Evolutionary conservation across 768 basidiomycete genomes (phyloP), one percentile per base, ranked within the genome.

Genomic region (Mycena venus): DNA sequence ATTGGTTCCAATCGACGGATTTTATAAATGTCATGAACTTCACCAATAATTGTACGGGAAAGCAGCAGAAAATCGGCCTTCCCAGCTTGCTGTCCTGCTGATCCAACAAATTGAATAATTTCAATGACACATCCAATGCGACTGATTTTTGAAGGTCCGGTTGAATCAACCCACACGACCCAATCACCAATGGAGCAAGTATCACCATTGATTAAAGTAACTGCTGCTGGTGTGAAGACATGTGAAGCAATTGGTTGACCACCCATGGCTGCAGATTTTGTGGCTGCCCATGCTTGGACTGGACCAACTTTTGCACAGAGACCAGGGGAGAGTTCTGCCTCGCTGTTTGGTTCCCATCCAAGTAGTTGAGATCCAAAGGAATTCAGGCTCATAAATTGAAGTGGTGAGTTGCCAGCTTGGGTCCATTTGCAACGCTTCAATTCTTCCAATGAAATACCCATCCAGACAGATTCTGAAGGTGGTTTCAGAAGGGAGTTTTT

Each of bases 81-180:
- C 17, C 58, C 72, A 17, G 15, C 8, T 21, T 5, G 5, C 15
- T 68, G 49, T 3, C 56, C 60, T 29, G 60, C 9, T 11, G 67
- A 63, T 15, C 67, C 67, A 7, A 14, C 23, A 3, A 74, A 27
- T 29, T 74, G 67, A 38, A 74, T n/a, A 25, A 74, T 74, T 34
- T 74, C 67, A 1, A 11, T 32, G 2, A 68, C 49, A 34, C 55
- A 49, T 1, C 60, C 73, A 56, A 74, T 59, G 2, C 19, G 60
- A 14, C 38, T 63, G 42, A 63, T 25, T 47, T 44, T 10, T 6
- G 23, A 19, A 23, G 44, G 44, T 1, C 32, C 31, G 0, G 4
- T 36, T 21, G 23, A 25, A 25, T 47, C 21, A 53, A 23, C 36
- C 58, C 65, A 73, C 1, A 67, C 72, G 2, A 72, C 38, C 56